Evolutionary conservation across 1,139 yeast genomes (phyloP), one percentile per base, ranked within the genome.

Genomic region (Meyerozyma guilliermondii): DNA sequence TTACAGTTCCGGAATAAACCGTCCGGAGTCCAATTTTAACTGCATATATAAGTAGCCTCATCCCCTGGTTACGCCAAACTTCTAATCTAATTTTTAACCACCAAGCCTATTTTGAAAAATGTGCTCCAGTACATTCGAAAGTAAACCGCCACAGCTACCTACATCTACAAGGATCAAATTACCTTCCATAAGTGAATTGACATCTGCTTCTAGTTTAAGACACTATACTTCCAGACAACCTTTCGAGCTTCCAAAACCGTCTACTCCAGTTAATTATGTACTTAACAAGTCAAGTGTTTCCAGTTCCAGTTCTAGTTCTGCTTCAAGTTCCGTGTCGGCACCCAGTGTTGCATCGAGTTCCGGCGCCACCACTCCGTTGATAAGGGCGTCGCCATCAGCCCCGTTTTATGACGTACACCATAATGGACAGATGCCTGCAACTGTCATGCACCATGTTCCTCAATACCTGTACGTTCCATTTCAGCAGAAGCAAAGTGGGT

Each of bases 131-230:
- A 33, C 36, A 11, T 17, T 33, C 11, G 36, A 33, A 9, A 18
- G 24, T 26, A 33, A 33, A 17, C 36, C 36, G 7, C 24, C 36
- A 9, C 11, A 11, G 5, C 36, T 33, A 16, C 36, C 36, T 11
- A 33, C 24, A 10, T 4, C 36, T 26, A 33, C n/a, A 11, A 16
- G 36, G 24, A 33, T 33, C n/a, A 33, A 33, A 23, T 23, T 33
- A 16, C 71, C 72, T 13, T 61, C 70, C 4, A 65, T 67, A 40
- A 60, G 56, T 46, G 71, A 67, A 46, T 58, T 67, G 50, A 65
- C 71, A n/a, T 50, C 58, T 11, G 40, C 49, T 13, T 48, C 55
- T 20, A 40, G 39, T 13, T 9, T 16, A 4, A 22, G 24, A 9
- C 13, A 16, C 2, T 16, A 9, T 14, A 31, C 20, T 14, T n/a